Conservation (phyloP, 805 yeast species). For the Metschnikowia cubensis region DNA sequence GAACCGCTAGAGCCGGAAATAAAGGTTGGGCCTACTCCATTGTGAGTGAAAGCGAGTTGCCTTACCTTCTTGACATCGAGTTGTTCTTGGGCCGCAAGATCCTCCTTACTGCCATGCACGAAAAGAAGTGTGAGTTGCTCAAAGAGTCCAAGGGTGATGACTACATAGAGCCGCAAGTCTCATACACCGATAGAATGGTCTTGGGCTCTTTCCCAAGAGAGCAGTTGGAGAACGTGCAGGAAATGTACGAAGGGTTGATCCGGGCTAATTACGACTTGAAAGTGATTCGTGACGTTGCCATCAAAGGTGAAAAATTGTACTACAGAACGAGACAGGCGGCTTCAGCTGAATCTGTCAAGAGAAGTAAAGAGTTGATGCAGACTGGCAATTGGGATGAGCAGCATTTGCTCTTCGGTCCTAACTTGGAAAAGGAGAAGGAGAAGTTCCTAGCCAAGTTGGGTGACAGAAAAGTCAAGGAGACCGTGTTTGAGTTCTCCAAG, state of each 20-base stretch:
- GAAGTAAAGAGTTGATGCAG: slow-evolving; percentile 72
- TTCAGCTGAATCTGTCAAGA: slow-evolving; percentile 76
- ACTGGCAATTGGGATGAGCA: slow-evolving; percentile 84
- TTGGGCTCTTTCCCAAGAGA: slow-evolving; percentile 78
- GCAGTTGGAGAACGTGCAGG: slow-evolving; percentile 67
- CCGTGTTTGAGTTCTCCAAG: slow-evolving; percentile 84
- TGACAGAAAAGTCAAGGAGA: slow-evolving; percentile 71
- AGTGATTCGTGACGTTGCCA: slow-evolving; percentile 64
- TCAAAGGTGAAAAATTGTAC: slow-evolving; percentile 84
- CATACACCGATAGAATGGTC: slow-evolving; percentile 73
- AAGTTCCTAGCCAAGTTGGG: slow-evolving; percentile 67
- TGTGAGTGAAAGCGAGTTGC: slow-evolving; percentile 78
- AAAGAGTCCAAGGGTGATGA: slow-evolving; percentile 42
- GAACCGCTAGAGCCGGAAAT: slow-evolving; percentile 99
- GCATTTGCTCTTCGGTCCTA: slow-evolving; percentile 73
- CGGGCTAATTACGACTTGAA: slow-evolving; percentile 64
- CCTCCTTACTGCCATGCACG: slow-evolving; percentile 64
- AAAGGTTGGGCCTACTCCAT: slow-evolving; percentile 97
- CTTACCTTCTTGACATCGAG: slow-evolving; percentile 87
- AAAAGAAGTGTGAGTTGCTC: slow-evolving; percentile 52
- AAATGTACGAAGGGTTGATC: slow-evolving; percentile 60
- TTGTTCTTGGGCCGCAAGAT: slow-evolving; percentile 83
- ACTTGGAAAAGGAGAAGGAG: slow-evolving; percentile 68
- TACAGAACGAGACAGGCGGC: slow-evolving; percentile 84
- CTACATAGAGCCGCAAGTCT: slow-evolving; percentile 52